Evolutionary conservation across 129 eudicot species (phyloP), one percentile per base, ranked within the genome.

Genomic region (Rutidosis leptorrhynchoides): DNA sequence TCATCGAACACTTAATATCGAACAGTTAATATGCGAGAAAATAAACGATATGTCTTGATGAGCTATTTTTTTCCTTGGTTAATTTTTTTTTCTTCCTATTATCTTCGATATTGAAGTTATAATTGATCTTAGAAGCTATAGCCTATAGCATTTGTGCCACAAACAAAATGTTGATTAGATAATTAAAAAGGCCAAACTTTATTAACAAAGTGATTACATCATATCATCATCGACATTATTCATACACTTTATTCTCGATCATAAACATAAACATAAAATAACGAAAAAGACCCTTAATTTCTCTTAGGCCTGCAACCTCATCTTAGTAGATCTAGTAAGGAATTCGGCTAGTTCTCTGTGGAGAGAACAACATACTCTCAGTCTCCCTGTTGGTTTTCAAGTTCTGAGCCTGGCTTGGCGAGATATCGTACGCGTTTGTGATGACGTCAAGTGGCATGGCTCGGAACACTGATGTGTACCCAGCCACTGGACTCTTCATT

Each of bases 401-500:
- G 33, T 21, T 54, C 54, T 83, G 88, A 8, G 97, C 95, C 60
- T 86, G 83, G 24, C 61, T 61, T 0, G 83, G 84, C 1, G 95
- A 86, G 14, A 83, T 42, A 32, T 75, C 62, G 26, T 77, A 90
- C 1, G 95, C 51, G 37, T 80, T 82, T 0, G 80, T 65, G 28
- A 89, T 70, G 25, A 90, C 95, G 3, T 78, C 79, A 8, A 81
- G 73, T 0, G 96, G 94, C 88, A 83, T 71, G 5, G 94, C 87
- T 70, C 89, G 75, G 51, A 89, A 62, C 3, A 86, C 95, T 1
- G 97, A 90, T 2, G 95, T 83, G 83, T 85, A 83, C 24, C 94
- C 96, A 0, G 87, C 90, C 4, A 83, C 23, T 0, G 83, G 76
- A 62, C 84, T 86, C 69, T 72, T 67, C 95, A 82, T 82, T 1